A percentile compares a stretch with the other conserved stretches of the same genome.
phyloP scores from a whole-genome alignment of 768 basidiomycete species.

The Postia placenta region DNA sequence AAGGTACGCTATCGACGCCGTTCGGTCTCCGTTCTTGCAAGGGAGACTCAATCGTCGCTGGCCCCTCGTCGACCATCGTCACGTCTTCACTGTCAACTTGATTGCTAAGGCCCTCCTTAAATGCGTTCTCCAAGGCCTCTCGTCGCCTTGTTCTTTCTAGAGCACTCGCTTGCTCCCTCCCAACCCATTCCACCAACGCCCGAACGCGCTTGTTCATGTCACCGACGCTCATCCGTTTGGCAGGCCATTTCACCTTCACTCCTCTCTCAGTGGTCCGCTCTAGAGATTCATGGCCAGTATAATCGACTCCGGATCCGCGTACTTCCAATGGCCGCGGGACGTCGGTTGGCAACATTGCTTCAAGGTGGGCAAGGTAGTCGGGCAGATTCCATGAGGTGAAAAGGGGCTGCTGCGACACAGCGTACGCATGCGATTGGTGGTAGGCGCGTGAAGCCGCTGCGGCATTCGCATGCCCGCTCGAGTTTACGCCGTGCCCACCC shows the following conservation, averaged over 20 bases:
- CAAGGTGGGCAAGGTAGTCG: slow-evolving; percentile 86
- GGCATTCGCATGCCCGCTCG: slow-evolving; percentile 27
- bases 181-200: slow-evolving; percentile 90
- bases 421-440: slow-evolving; percentile 75
- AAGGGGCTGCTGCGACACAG: slow-evolving; percentile 69
- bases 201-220: slow-evolving; percentile 97
- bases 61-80: slow-evolving; percentile 27
- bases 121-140: slow-evolving; percentile 57
- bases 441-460: slow-evolving; percentile 49
- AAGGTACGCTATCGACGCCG: background rate
- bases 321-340: slow-evolving; percentile 72
- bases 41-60: slow-evolving; percentile 13
- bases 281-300: slow-evolving; percentile 43
- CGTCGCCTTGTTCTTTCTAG: slow-evolving; percentile 63
- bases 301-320: slow-evolving; percentile 39
- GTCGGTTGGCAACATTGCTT: slow-evolving; percentile 74
- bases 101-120: slow-evolving; percentile 23
- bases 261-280: slow-evolving; percentile 67
- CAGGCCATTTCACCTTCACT: slow-evolving; percentile 89
- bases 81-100: background rate
- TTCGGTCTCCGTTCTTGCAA: slow-evolving; percentile 15
- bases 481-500: slow-evolving; percentile 27
- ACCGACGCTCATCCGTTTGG: slow-evolving; percentile 90
- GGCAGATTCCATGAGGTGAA: slow-evolving; percentile 88
- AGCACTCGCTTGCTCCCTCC: slow-evolving; percentile 74